Percentiles rank a stretch among this genome's conserved stretches.
Conservation (phyloP, 2,329 filamentous ascomycete genomes). For the Graphiopsis chlorocephala region DNA sequence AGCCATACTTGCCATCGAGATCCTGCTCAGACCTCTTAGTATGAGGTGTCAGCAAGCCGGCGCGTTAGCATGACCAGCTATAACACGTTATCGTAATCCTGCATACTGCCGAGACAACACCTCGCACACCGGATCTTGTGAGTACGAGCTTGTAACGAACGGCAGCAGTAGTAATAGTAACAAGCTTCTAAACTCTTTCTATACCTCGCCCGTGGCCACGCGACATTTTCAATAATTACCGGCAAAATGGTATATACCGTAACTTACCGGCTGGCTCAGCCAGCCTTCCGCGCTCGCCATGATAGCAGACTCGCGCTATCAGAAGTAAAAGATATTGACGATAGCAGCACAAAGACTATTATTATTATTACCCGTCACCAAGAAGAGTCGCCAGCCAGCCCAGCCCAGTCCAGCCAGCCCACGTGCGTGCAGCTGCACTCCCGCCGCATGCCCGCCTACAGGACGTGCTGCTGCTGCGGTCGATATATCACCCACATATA, state of each 20-base stretch:
- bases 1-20: background rate
- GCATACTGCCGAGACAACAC: background rate
- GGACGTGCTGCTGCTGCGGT: background rate
- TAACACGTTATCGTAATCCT: background rate
- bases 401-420: background rate
- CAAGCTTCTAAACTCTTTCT: background rate
- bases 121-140: background rate
- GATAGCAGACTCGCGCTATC: background rate
- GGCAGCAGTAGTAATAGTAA: background rate
- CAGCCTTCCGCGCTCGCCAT: background rate
- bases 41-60: background rate
- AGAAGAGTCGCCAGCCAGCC: background rate
- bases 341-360: background rate
- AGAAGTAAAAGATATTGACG: background rate
- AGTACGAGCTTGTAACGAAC: background rate
- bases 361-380: background rate
- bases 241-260: background rate
- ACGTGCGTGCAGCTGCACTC: slow-evolving; percentile 5
- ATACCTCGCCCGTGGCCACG: background rate
- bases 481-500: slow-evolving; percentile 1
- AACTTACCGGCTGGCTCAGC: background rate
- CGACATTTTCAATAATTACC: background rate
- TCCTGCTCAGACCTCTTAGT: background rate
- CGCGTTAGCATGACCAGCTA: background rate
- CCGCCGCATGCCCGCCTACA: background rate